Conservation (phyloP, 2,329 filamentous ascomycete genomes). For the Dryadomyces sulphureus region DNA sequence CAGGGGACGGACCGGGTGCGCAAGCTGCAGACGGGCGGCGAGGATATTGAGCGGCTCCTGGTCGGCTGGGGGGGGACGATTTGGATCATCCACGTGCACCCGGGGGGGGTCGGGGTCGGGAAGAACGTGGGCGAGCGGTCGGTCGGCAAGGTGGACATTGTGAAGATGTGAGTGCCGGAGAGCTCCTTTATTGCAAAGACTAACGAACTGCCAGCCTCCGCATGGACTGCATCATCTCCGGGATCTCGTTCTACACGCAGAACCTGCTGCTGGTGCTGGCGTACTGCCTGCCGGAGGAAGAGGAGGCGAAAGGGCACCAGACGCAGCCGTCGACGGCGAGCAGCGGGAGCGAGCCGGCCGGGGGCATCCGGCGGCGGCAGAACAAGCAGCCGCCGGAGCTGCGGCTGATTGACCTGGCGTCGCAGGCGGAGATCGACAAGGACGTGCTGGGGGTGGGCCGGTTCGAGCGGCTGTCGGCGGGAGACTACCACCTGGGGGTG, state of each 20-base stretch:
- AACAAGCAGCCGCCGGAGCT: conserved; percentile 80
- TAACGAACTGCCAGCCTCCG: conserved; percentile 48
- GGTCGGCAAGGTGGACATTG: conserved; percentile 72
- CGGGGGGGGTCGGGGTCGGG: conserved; percentile 51
- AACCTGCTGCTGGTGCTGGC: conserved; percentile 82
- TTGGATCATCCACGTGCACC: conserved; percentile 87
- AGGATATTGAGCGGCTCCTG: conserved; percentile 60
- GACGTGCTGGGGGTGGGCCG: conserved; percentile 76
- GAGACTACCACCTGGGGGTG: conserved; percentile 82
- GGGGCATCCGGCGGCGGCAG: conserved; percentile 54
- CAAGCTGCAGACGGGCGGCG: conserved; percentile 31
- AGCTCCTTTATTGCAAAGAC: neutral
- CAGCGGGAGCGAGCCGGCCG: conserved; percentile 41
- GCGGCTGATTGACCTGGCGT: conserved; percentile 75
- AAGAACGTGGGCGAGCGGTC: conserved; percentile 55
- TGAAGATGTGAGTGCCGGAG: conserved; percentile 60
- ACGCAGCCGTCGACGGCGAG: conserved; percentile 30
- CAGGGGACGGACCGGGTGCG: conserved; percentile 31
- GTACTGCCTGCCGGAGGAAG: conserved; percentile 65
- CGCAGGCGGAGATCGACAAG: conserved; percentile 75
- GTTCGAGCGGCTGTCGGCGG: conserved; percentile 71
- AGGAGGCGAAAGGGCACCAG: conserved; percentile 28
- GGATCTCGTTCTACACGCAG: conserved; percentile 90
- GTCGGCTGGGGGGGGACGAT: conserved; percentile 94
- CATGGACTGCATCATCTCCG: conserved; percentile 95